phyloP scores from a whole-genome alignment of 129 eudicot species.

The Flaveria ramosissima region DNA sequence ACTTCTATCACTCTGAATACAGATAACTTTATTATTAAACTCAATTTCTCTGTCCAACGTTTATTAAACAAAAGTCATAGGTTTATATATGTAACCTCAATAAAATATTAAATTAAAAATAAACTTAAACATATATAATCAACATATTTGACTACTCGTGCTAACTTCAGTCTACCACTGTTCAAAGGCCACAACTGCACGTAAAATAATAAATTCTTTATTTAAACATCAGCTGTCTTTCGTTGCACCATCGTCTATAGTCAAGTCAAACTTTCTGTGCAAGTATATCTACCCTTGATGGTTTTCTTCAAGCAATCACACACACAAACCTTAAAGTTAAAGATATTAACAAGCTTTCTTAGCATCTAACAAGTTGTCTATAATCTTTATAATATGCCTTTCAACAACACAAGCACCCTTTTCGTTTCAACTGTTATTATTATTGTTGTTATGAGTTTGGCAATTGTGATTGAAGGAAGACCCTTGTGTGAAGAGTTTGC shows the following conservation, averaged over 20 bases:
- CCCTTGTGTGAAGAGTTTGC: conserved; percentile 40
- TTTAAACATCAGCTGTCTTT: not conserved
- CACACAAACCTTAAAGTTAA: not conserved
- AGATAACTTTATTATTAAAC: too few species aligned
- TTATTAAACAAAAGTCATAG: too few species aligned
- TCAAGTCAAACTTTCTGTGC: not conserved
- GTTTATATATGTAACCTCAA: not conserved
- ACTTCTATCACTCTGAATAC: too few species aligned
- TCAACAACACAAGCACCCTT: conserved; percentile 26
- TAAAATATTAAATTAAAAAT: not conserved
- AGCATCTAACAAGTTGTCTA: not conserved
- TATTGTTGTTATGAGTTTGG: conserved; percentile 22
- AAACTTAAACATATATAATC: not conserved
- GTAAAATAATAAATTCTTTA: not conserved
- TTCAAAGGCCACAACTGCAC: not conserved
- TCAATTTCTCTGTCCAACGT: too few species aligned
- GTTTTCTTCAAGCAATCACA: conserved; percentile 3
- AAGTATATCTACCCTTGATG: not conserved
- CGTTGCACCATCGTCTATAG: not conserved
- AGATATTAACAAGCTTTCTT: not conserved
- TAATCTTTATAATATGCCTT: conserved; percentile 10
- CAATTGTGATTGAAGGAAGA: conserved; percentile 30
- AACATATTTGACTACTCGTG: not conserved
- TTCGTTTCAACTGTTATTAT: conserved; percentile 19
- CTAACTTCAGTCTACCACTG: not conserved